phyloP scores from a whole-genome alignment of 2,329 filamentous ascomycete genomes.

The Diaporthe ampelina region DNA sequence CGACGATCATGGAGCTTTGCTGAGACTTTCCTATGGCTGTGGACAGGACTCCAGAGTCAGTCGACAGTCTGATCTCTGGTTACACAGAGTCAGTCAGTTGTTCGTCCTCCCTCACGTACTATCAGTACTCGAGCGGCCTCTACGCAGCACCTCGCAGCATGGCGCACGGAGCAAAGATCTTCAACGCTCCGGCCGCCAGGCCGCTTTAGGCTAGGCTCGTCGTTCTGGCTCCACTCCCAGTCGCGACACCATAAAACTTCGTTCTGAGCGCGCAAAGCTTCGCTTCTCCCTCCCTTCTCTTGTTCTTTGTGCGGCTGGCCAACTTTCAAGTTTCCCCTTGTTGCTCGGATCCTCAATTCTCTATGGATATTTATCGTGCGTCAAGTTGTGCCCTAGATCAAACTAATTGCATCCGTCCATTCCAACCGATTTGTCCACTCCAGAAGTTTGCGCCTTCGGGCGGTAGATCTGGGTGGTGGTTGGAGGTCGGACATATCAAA shows the following conservation, averaged over 20 bases:
- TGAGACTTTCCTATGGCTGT: not conserved
- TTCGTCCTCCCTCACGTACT: not conserved
- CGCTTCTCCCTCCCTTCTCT: constrained; percentile 60
- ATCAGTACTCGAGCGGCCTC: no score
- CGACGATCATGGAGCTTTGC: constrained; percentile 22
- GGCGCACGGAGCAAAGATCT: constrained; percentile 35
- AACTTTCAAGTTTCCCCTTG: constrained; percentile 79
- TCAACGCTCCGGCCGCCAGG: constrained; percentile 21
- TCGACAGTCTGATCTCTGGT: constrained; percentile 1
- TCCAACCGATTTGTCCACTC: constrained; percentile 60
- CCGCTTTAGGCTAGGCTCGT: not conserved
- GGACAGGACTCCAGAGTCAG: constrained; percentile 7
- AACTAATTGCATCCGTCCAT: constrained; percentile 81
- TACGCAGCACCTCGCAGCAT: no score
- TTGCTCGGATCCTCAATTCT: constrained; percentile 77
- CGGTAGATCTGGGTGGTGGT: constrained; percentile 50
- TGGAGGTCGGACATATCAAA: constrained; percentile 59
- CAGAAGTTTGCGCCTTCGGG: constrained; percentile 60
- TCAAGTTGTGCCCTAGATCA: constrained; percentile 83
- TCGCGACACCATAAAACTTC: constrained; percentile 43
- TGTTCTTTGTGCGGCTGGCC: constrained; percentile 85
- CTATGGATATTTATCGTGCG: constrained; percentile 70
- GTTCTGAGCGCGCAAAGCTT: constrained; percentile 38
- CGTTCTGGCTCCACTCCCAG: constrained; percentile 8
- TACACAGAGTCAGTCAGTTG: constrained; percentile 14